Percentiles rank a stretch among this genome's conserved stretches.
phyloP scores from a whole-genome alignment of 2,329 filamentous ascomycete genomes.

The Septoria petroselini region DNA sequence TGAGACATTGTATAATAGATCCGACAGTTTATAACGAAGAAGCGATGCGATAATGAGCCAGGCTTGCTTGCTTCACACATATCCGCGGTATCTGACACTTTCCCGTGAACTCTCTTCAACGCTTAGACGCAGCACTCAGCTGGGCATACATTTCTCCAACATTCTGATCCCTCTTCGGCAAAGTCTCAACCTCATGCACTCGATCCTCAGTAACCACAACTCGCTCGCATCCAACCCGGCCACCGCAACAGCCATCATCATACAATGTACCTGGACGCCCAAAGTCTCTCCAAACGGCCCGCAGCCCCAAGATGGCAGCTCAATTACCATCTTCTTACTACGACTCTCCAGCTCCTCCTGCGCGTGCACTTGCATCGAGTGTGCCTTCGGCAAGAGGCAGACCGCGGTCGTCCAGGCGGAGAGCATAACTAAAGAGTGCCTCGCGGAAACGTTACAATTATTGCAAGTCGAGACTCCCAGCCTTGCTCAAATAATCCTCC shows the following conservation, averaged over 20 bases:
- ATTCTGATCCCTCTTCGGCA: not conserved
- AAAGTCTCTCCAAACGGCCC: slow-evolving; percentile 14
- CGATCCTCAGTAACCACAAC: slow-evolving; percentile 10
- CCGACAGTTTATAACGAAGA: too few relatives aligned
- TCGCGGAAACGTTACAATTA: not conserved
- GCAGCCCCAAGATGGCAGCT: slow-evolving; percentile 20
- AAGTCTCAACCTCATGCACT: not conserved
- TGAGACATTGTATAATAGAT: too few relatives aligned
- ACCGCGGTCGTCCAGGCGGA: not conserved
- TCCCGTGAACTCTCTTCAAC: too few relatives aligned
- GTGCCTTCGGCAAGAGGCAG: not conserved
- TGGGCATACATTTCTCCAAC: not conserved
- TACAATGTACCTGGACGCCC: slow-evolving; percentile 15
- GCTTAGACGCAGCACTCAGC: not conserved
- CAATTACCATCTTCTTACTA: slow-evolving; percentile 1
- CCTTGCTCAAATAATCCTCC: not conserved
- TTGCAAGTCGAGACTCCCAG: not conserved
- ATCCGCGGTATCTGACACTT: too few relatives aligned
- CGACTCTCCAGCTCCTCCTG: too few relatives aligned
- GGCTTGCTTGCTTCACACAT: too few relatives aligned
- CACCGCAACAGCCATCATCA: slow-evolving; percentile 20
- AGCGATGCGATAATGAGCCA: too few relatives aligned
- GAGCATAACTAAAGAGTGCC: not conserved
- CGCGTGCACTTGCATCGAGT: not conserved
- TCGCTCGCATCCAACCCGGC: slow-evolving; percentile 8